Evolutionary conservation across 148 eudicot species (phyloP), one percentile per base, ranked within the genome.

Genomic region (Tetragonia tetragonoides): DNA sequence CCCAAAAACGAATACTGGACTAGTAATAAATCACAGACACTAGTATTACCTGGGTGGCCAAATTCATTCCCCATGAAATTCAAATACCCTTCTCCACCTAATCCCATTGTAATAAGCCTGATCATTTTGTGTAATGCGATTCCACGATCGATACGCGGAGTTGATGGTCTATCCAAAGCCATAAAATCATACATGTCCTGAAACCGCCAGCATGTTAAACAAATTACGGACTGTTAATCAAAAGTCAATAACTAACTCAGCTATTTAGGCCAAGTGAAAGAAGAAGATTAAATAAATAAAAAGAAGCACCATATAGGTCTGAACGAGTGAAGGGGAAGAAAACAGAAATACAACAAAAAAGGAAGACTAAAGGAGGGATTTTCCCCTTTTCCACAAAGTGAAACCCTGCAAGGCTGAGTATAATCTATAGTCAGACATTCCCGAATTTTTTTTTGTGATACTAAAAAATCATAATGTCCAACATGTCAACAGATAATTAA

Each of bases 111-210:
- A 68, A 95, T 84, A 42, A 95, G 93, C 81, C 99, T 90, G 75
- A 93, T 95, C 98, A 95, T 95, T 87, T 95, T 95, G 83, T 95
- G 99, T 79, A 95, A 84, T 69, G 99, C 99, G 79, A 95, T 93
- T 72, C 99, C 99, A 80, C 99, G 98, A 83, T 95, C 98, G 81
- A 95, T 88, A 60, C 83, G 66, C n/a, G 97, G 95, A 77, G 99
- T 95, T 9, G 99, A 84, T 81, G 98, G 99, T 86, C 93, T 90
- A 82, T 95, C 98, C 85, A 95, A 68, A 20, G 99, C 94, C 99
- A 95, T 95, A 85, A 95, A 95, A 82, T 95, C 99, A 79, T 95
- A 95, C 99, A 95, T 95, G 85, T 95, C 99, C 99, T 95, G 95
- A 74, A 78, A 84, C 61, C 74, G 41, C 79, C 53, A 73, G 42